Conservation (phyloP, 2,329 filamentous ascomycete genomes). For the Orbilia javanica region DNA sequence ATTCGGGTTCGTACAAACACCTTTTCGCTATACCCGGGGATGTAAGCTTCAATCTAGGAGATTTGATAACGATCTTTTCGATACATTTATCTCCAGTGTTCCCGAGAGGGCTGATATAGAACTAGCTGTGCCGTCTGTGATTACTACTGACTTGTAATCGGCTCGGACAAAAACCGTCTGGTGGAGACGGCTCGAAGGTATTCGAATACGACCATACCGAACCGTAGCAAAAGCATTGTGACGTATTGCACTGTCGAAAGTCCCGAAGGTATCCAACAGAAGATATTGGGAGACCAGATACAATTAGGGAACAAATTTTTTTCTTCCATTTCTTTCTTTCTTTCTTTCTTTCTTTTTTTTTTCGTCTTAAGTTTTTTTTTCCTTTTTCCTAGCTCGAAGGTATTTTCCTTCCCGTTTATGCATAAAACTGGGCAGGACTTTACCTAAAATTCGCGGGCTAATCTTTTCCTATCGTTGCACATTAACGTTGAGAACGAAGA, state of each 20-base stretch:
- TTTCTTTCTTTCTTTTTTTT: constrained; percentile 9
- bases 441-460: constrained; percentile 50
- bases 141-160: constrained; percentile 27
- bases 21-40: constrained; percentile 36
- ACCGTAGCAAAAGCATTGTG: constrained; percentile 45
- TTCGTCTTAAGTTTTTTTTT: constrained; percentile 55
- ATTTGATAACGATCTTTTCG: constrained; percentile 24
- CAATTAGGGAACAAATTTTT: constrained; percentile 42
- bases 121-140: constrained; percentile 35
- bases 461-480: constrained; percentile 37
- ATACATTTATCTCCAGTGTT: constrained; percentile 13
- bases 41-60: constrained; percentile 41
- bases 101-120: constrained; percentile 14
- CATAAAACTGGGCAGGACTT: constrained; percentile 32
- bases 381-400: constrained; percentile 28
- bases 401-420: constrained; percentile 57
- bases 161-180: constrained; percentile 41
- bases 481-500: constrained; percentile 16
- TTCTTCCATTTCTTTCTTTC: neutral
- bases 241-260: constrained; percentile 40
- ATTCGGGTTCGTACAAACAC: constrained; percentile 44
- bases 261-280: constrained; percentile 43
- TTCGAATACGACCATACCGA: constrained; percentile 28
- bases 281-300: constrained; percentile 56
- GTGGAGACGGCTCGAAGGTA: constrained; percentile 41